A percentile compares a stretch with the other conserved stretches of the same genome.
Evolutionary conservation across 768 basidiomycete species (phyloP).

Genomic region (Agaricus blazei): DNA sequence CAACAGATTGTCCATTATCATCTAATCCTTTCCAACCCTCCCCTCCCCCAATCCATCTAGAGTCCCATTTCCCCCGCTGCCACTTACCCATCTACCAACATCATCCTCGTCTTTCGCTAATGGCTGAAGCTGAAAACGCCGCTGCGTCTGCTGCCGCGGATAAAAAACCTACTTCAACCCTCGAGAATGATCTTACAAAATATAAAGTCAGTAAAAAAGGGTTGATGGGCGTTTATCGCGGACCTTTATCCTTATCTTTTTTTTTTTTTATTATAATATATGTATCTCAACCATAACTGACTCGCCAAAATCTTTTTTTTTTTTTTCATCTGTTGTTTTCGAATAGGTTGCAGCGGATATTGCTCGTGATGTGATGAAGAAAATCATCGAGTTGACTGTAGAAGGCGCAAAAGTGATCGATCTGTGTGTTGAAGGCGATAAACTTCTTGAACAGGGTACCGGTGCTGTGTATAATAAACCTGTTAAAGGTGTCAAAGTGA

Average conservation of each 20-base stretch:
- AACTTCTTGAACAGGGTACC: constrained; percentile 83
- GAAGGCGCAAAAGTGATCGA: constrained; percentile 88
- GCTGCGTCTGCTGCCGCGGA: constrained; percentile 35
- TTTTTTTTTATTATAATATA: neutral
- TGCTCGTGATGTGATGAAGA: constrained; percentile 78
- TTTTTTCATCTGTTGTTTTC: too few relatives aligned
- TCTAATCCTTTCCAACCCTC: constrained; percentile 7
- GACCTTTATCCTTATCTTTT: neutral
- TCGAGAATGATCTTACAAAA: constrained; percentile 77
- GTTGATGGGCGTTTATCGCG: neutral
- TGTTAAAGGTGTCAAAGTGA: constrained; percentile 82
- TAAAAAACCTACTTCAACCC: constrained; percentile 51
- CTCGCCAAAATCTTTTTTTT: too few relatives aligned
- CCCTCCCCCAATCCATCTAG: constrained; percentile 5
- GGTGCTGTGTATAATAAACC: constrained; percentile 85
- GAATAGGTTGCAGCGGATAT: constrained; percentile 86
- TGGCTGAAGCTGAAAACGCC: constrained; percentile 59
- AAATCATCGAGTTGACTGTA: constrained; percentile 68
- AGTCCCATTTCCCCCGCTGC: constrained; percentile 10
- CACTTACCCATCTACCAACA: neutral
- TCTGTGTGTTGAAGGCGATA: constrained; percentile 91
- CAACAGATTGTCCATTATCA: constrained; percentile 5
- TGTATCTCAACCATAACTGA: neutral
- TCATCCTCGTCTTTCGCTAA: constrained; percentile 18
- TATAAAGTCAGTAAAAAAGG: constrained; percentile 63